Conservation (phyloP, 495 filamentous ascomycete genomes). For the Neurospora intermedia region DNA sequence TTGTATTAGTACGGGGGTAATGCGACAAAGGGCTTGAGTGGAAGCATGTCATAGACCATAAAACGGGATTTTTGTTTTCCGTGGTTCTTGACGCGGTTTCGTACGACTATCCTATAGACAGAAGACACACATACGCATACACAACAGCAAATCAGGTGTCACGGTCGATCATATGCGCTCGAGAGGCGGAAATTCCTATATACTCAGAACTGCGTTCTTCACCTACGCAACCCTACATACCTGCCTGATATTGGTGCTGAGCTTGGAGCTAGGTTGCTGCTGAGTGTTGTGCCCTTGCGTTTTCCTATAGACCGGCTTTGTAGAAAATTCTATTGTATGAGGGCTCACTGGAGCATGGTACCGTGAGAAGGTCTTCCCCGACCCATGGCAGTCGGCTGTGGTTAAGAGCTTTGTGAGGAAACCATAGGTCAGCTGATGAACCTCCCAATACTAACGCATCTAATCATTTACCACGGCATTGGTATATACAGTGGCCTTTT, state of each 20-base stretch:
- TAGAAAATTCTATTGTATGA: background rate
- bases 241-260: background rate
- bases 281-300: background rate
- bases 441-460: background rate
- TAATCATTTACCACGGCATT: background rate
- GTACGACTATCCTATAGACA: background rate
- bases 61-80: background rate
- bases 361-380: background rate
- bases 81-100: background rate
- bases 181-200: background rate
- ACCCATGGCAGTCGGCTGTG: background rate
- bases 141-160: background rate
- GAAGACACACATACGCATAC: constrained; percentile 6
- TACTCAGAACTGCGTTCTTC: background rate
- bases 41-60: background rate
- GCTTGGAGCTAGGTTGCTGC: background rate
- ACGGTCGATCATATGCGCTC: background rate
- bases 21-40: constrained; percentile 4
- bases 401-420: background rate
- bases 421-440: background rate
- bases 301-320: background rate
- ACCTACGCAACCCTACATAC: background rate
- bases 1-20: constrained; percentile 14
- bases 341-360: background rate
- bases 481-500: background rate